Evolutionary conservation across 2,329 filamentous ascomycete species (phyloP).

Genomic region (Exophiala sideris): DNA sequence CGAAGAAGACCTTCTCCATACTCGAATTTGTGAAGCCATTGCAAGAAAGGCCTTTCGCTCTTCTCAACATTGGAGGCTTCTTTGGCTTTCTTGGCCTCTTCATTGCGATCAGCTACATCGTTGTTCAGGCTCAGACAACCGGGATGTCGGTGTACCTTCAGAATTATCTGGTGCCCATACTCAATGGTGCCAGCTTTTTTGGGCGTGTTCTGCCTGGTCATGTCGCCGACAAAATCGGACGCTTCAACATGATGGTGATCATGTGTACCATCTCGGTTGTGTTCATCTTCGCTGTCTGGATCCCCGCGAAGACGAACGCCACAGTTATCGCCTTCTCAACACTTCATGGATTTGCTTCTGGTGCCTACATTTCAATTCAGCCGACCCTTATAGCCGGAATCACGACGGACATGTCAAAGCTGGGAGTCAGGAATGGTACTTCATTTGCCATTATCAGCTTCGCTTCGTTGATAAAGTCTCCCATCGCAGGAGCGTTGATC

Average conservation of each 20-base stretch:
- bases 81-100: no score
- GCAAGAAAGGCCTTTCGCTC: no score
- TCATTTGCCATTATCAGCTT: constrained; percentile 47
- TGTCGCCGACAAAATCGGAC: constrained; percentile 71
- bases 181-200: constrained; percentile 75
- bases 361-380: constrained; percentile 60
- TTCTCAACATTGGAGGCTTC: no score
- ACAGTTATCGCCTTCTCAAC: constrained; percentile 61
- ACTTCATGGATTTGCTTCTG: constrained; percentile 66
- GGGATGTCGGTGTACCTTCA: constrained; percentile 45
- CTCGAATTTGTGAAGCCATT: no score
- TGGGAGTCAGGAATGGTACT: constrained; percentile 62
- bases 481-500: constrained; percentile 49
- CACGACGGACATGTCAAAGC: constrained; percentile 61
- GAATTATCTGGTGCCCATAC: constrained; percentile 73
- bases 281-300: constrained; percentile 37
- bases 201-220: constrained; percentile 75
- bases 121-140: neutral
- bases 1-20: no score
- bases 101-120: neutral
- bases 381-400: constrained; percentile 63
- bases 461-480: constrained; percentile 46
- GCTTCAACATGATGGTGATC: constrained; percentile 79
- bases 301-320: constrained; percentile 50
- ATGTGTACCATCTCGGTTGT: neutral